Evolutionary conservation across 345 rosid species (phyloP).

Genomic region (Camelina hispida): DNA sequence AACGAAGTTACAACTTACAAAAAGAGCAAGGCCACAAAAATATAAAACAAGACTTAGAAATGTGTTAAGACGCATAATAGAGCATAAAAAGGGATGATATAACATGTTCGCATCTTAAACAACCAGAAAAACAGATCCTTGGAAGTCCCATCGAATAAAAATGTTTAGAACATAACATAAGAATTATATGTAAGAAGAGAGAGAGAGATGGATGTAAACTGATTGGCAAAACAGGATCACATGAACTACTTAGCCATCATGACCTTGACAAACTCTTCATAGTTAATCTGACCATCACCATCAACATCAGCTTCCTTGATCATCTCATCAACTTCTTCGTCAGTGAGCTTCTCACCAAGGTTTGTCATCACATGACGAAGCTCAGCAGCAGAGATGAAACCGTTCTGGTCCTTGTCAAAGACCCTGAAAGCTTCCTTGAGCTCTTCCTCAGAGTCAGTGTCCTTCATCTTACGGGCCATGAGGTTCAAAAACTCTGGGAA

Average conservation of each 20-base stretch:
- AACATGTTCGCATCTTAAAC: conserved; percentile 32
- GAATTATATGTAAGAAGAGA: conserved; percentile 32
- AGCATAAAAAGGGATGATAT: conserved; percentile 17
- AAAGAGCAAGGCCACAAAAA: conserved; percentile 7
- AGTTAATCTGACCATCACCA: conserved; percentile 87
- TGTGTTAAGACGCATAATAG: conserved; percentile 22
- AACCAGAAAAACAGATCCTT: conserved; percentile 13
- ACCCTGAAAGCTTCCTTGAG: conserved; percentile 87
- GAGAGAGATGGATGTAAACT: neutral
- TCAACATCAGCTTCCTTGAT: conserved; percentile 86
- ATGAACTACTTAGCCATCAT: conserved; percentile 87
- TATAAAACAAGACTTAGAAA: neutral
- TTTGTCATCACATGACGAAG: conserved; percentile 89
- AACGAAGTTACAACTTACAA: conserved; percentile 34
- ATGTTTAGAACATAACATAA: conserved; percentile 29
- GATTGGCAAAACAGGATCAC: conserved; percentile 36
- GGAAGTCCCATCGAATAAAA: conserved; percentile 34
- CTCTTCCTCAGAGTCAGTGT: conserved; percentile 89
- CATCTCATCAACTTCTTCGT: conserved; percentile 91
- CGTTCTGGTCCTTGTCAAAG: conserved; percentile 87
- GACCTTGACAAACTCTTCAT: conserved; percentile 83
- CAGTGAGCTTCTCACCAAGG: conserved; percentile 84
- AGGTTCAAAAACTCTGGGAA: conserved; percentile 87
- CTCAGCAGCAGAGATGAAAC: conserved; percentile 89
- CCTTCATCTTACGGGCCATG: conserved; percentile 90